A percentile compares a stretch with the other conserved stretches of the same genome.
phyloP scores from a whole-genome alignment of 768 basidiomycete genomes.

The Melanogaster broomeanus region DNA sequence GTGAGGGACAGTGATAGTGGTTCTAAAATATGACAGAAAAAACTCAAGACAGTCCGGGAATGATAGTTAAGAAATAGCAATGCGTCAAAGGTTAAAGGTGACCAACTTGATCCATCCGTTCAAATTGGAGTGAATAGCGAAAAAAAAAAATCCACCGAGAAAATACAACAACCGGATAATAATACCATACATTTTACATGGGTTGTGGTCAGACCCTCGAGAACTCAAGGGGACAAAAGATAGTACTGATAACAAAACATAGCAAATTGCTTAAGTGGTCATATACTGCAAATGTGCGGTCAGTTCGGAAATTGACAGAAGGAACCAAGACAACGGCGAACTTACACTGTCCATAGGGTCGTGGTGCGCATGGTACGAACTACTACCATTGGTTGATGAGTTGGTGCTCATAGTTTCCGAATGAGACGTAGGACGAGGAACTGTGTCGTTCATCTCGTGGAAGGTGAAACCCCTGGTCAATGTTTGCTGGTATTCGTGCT shows the following conservation, averaged over 20 bases:
- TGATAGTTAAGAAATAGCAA: constrained; percentile 17
- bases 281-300: constrained; percentile 23
- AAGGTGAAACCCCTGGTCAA: constrained; percentile 38
- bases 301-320: constrained; percentile 5
- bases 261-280: constrained; percentile 15
- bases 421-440: constrained; percentile 26
- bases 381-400: constrained; percentile 15
- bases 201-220: constrained; percentile 9
- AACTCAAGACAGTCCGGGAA: not conserved
- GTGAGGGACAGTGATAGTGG: constrained; percentile 2
- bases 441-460: constrained; percentile 41
- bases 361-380: constrained; percentile 14
- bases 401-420: constrained; percentile 12
- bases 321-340: not conserved
- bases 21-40: constrained; percentile 12
- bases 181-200: constrained; percentile 27
- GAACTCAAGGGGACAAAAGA: constrained; percentile 15
- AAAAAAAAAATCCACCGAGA: constrained; percentile 11
- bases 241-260: constrained; percentile 26
- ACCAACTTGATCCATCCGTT: constrained; percentile 4
- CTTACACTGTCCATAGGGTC: constrained; percentile 19
- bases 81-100: constrained; percentile 9
- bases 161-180: constrained; percentile 18
- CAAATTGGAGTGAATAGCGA: constrained; percentile 3
- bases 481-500: constrained; percentile 47